Evolutionary conservation across 768 basidiomycete genomes (phyloP), one percentile per base, ranked within the genome.

Genomic region (Psilocybe cyanescens): DNA sequence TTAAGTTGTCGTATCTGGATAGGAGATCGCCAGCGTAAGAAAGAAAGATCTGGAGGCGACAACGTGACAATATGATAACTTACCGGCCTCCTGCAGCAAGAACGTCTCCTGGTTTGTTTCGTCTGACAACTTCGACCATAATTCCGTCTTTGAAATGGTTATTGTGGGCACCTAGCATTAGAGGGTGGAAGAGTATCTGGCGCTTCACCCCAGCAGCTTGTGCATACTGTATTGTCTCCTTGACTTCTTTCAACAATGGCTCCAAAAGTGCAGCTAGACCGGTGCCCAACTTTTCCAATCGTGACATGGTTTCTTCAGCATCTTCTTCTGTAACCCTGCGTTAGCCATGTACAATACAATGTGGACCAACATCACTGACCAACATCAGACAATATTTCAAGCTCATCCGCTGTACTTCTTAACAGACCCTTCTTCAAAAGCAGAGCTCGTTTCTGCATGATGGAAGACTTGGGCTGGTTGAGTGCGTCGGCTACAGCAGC

Each of bases 61-160:
- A 14, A 56, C 9, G 24, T 24, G 24, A 1, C 17, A 55, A 39
- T 5, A 41, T 33, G 6, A 2, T 62, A 82, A 52, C 66, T 53
- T 58, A 92, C 92, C 92, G 82, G 67, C 93, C 93, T 57, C 91
- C 93, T n/a, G 84, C 85, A 31, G 92, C 93, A 17, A 95, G 81
- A 7, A 92, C 80, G 58, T 94, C 92, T 1, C 78, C 75, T 17
- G 81, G 82, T 69, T 89, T 92, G 65, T 79, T 85, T 55, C 83
- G 84, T 60, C 85, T 80, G 9, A 88, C 86, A 1, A 94, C 86
- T 67, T 94, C 92, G 52, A 95, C 80, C 49, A 92, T 78, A 33
- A 94, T 78, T 0, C 94, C 94, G 51, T 88, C 84, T 39, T 85
- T 86, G 78, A 92, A 92, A 67, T 88, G 80, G 1, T 77, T 71